Conservation (phyloP, 805 yeast genomes). For the Ogataea henricii region DNA sequence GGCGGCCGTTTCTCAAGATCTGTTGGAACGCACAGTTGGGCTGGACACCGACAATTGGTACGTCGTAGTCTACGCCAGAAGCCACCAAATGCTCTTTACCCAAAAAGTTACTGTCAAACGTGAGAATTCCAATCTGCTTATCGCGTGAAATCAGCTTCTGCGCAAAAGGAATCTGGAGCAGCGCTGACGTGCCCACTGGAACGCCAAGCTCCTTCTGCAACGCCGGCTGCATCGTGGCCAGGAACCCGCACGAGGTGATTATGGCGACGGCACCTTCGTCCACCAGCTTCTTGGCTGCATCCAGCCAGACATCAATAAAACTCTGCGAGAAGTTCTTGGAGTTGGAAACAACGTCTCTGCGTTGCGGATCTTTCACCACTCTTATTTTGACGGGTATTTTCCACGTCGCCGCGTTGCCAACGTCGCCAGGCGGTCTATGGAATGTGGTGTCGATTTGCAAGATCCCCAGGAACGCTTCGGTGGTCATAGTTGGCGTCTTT, state of each 20-base stretch:
- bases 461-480: neutral
- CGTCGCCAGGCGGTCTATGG: slow-evolving; percentile 36
- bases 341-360: slow-evolving; percentile 24
- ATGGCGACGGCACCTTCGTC: slow-evolving; percentile 36
- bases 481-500: neutral
- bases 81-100: slow-evolving; percentile 33
- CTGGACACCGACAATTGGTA: slow-evolving; percentile 26
- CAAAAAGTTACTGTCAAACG: slow-evolving; percentile 30
- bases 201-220: slow-evolving; percentile 24
- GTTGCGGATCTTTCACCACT: slow-evolving; percentile 25
- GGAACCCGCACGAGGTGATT: slow-evolving; percentile 38
- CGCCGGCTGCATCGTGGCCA: slow-evolving; percentile 33
- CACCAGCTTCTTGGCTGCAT: slow-evolving; percentile 28
- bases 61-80: slow-evolving; percentile 27
- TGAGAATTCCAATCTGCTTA: slow-evolving; percentile 31
- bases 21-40: slow-evolving; percentile 26
- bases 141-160: slow-evolving; percentile 18
- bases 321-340: slow-evolving; percentile 25
- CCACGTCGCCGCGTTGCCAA: slow-evolving; percentile 28
- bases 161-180: slow-evolving; percentile 33
- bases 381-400: slow-evolving; percentile 29
- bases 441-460: slow-evolving; percentile 10
- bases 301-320: slow-evolving; percentile 28
- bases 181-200: slow-evolving; percentile 35
- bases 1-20: slow-evolving; percentile 27